Base-by-base conservation (phyloP, 1,284 basidiomycete genomes). In the Wallemia hederae region DNA sequence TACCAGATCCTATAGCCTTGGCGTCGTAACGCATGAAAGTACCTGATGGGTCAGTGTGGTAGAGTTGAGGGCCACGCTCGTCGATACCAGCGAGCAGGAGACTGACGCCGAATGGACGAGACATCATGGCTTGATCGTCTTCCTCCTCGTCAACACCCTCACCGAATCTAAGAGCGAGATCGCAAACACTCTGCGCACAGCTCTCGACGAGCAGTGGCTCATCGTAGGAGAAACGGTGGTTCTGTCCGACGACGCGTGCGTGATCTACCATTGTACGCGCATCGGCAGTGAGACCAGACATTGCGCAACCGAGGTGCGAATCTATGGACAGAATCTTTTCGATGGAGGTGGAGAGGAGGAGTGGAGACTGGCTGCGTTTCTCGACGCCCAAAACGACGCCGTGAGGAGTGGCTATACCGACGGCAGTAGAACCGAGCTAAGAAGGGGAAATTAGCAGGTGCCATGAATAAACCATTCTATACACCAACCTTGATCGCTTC, bases 311-410 rank as follows among this genome's bases (percentile, higher is more conserved):
- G 61, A 99, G 79, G 73, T 99, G 94, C 19, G 73, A 69, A 74
- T 99, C 94, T 67, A 98, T 96, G 75, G 98, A 92, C 91, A 98
- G 97, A 70, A 99, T 98, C 77, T 98, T 98, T 71, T 99, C 94
- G 70, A 99, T 92, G 61, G 89, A 91, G 64, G 81, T 85, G 22
- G 87, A 82, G 74, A 97, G 94, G 65, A 98, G 81, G 61, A 99
- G 79, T 25, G 89, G 85, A 0, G 91, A 97, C 73, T 96, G 91
- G 60, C 96, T 89, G 70, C 94, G 89, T 75, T 98, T 97, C 77
- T 99, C 94, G 63, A 98, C 90, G 60, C 81, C 94, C 63, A 99
- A 82, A 63, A 98, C 78, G 64, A 91, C 85, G 62, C 94, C 94
- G 65, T 88, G 77, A 34, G 80, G 77, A 0, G 75, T 76, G 25